Conservation (phyloP, 257 asterid species). For the Ilex asprella region DNA sequence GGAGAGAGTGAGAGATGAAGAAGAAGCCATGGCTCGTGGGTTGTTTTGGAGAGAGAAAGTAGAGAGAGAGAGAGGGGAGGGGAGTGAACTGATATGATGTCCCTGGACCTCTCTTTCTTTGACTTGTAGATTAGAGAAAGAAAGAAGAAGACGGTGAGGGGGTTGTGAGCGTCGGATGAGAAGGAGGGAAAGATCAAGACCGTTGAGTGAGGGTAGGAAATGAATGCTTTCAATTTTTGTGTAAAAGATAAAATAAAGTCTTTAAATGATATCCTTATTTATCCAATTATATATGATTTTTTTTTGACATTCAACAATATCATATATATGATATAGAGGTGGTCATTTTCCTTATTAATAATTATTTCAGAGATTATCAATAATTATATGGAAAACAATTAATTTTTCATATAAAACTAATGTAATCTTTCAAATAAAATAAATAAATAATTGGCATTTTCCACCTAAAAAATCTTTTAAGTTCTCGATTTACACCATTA, state of each 20-base stretch:
- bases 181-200: slow-evolving; percentile 2
- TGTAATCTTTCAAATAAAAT: too few relatives aligned
- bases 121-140: too few relatives aligned
- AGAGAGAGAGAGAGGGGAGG: slow-evolving; percentile 19
- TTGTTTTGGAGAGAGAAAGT: slow-evolving; percentile 5
- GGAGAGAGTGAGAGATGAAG: slow-evolving; percentile 10
- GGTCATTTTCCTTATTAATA: too few relatives aligned
- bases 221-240: slow-evolving; percentile 10
- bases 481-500: too few relatives aligned
- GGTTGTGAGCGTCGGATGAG: slow-evolving; percentile 17
- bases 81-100: neutral
- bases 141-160: neutral
- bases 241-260: slow-evolving; percentile 3
- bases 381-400: too few relatives aligned
- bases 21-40: slow-evolving; percentile 22
- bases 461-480: too few relatives aligned
- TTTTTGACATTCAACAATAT: too few relatives aligned
- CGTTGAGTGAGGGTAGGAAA: slow-evolving; percentile 14
- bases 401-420: too few relatives aligned
- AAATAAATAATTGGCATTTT: too few relatives aligned
- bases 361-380: too few relatives aligned
- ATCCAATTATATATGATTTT: too few relatives aligned
- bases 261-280: neutral
- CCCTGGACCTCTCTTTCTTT: too few relatives aligned
- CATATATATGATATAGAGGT: neutral